Evolutionary conservation across 208 protist genomes (phyloP), one percentile per base, ranked within the genome.

Genomic region (Acanthamoeba culbertsoni): DNA sequence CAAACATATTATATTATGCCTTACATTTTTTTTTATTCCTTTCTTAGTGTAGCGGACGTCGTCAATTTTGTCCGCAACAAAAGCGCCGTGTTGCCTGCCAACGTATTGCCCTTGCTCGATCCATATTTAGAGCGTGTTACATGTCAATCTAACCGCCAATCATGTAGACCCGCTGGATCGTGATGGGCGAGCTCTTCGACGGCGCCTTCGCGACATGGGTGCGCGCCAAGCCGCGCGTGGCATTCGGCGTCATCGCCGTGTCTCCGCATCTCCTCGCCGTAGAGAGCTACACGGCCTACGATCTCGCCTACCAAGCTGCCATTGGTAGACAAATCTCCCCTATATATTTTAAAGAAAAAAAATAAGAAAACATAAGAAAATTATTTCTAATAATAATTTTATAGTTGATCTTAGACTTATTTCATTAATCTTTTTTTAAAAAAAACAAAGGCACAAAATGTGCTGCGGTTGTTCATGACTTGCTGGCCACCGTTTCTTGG

Each of bases 181-280:
- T 92, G n/a, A 57, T 92, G 51, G 86, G 57, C 10, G 86, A 92
- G 28, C 57, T 92, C 18, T 92, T 77, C 20, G 59, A 92, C 40
- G 86, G 86, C 16, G 55, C 57, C 5, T 75, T 62, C 28, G 86
- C 86, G 43, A 75, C 62, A 26, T 92, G 86, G 86, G 40, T 92
- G 59, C 37, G 86, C 31, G 4, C 51, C 12, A 92, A 92, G 42
- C 86, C 86, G 33, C 86, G 59, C 51, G 57, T 75, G 86, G 55
- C 59, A 35, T 92, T 92, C 40, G 86, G 86, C 26, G 59, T 48
- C 8, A 43, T 92, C 18, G 86, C 86, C 20, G 31, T 48, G 26
- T 92, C 86, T 23, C 59, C 86, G 1, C 59, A 92, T 40, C 23
- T 92, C 26, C 59, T 92, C 31, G 86, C 86, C 37, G 59, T 75